Percentiles rank a stretch among this genome's conserved stretches.
phyloP scores from a whole-genome alignment of 257 asterid genomes.

The Solanum medicagineum region DNA sequence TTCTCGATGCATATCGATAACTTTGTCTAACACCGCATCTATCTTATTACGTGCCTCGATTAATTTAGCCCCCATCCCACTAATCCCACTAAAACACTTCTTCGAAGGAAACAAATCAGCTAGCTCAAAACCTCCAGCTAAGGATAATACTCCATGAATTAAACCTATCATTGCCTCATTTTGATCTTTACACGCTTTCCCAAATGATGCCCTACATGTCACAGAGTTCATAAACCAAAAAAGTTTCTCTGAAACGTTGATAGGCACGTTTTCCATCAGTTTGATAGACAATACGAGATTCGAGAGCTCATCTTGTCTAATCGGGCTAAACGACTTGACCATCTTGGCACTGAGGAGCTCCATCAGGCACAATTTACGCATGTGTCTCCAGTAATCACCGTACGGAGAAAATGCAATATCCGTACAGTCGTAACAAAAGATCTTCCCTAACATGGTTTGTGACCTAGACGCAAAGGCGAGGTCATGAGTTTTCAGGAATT shows the following conservation, averaged over 20 bases:
- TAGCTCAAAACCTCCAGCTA: not conserved
- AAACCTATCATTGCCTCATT: not conserved
- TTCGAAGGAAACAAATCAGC: not conserved
- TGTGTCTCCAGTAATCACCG: constrained; percentile 1
- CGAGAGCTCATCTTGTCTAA: not conserved
- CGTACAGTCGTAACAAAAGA: not conserved
- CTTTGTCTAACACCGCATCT: not conserved
- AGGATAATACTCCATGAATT: not conserved
- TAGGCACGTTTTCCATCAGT: not conserved
- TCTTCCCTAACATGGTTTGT: not conserved
- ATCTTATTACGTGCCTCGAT: not conserved
- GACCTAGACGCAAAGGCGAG: constrained; percentile 10
- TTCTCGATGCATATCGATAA: not conserved
- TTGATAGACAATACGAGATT: not conserved
- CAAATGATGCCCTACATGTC: not conserved
- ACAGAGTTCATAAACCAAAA: not conserved
- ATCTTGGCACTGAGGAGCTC: constrained; percentile 1
- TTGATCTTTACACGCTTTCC: not conserved
- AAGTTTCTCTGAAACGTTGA: not conserved
- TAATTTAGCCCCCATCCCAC: not conserved
- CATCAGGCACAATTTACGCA: not conserved
- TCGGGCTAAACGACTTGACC: not conserved
- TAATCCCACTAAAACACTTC: not conserved
- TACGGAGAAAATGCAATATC: not conserved
- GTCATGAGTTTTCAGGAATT: constrained; percentile 8